Evolutionary conservation across 495 filamentous ascomycete genomes (phyloP).

Genomic region (Bathelium albidoporum): DNA sequence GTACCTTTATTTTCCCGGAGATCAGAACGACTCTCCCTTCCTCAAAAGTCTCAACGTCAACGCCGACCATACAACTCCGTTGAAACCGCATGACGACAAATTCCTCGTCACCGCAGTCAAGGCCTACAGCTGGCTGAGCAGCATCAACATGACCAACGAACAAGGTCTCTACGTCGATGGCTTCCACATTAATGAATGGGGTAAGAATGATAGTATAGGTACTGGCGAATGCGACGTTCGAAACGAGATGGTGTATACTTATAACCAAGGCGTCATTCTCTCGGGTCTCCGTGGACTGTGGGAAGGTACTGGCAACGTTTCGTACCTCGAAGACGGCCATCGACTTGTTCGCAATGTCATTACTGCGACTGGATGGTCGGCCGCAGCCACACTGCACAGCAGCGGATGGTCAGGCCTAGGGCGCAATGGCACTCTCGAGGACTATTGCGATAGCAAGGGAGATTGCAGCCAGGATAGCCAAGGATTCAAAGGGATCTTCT

Average conservation of each 20-base stretch:
- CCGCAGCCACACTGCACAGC: slow-evolving; percentile 19
- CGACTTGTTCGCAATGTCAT: slow-evolving; percentile 60
- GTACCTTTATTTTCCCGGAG: slow-evolving; percentile 86
- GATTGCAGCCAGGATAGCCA: slow-evolving; percentile 76
- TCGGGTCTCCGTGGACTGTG: slow-evolving; percentile 74
- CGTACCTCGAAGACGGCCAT: slow-evolving; percentile 74
- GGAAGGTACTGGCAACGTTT: slow-evolving; percentile 51
- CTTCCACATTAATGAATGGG: slow-evolving; percentile 72
- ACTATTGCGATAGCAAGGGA: slow-evolving; percentile 66
- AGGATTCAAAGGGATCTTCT: slow-evolving; percentile 94
- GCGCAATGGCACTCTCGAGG: slow-evolving; percentile 70
- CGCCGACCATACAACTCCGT: slow-evolving; percentile 14
- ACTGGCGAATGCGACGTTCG: slow-evolving; percentile 60
- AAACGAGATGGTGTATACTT: slow-evolving; percentile 86
- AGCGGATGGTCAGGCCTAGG: slow-evolving; percentile 63
- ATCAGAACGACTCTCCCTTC: slow-evolving; percentile 59
- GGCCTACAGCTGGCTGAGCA: slow-evolving; percentile 71
- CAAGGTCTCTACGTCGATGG: slow-evolving; percentile 80
- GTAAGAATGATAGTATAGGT: slow-evolving; percentile 41
- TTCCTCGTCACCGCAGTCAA: slow-evolving; percentile 62
- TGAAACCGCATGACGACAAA: slow-evolving; percentile 47
- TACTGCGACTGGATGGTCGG: slow-evolving; percentile 60
- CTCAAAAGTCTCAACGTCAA: slow-evolving; percentile 4
- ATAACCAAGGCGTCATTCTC: slow-evolving; percentile 93
- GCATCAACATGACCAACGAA: slow-evolving; percentile 69